Percentiles rank a stretch among this genome's conserved stretches.
phyloP scores from a whole-genome alignment of 1,139 yeast genomes.

The Yamadazyma siamensis region DNA sequence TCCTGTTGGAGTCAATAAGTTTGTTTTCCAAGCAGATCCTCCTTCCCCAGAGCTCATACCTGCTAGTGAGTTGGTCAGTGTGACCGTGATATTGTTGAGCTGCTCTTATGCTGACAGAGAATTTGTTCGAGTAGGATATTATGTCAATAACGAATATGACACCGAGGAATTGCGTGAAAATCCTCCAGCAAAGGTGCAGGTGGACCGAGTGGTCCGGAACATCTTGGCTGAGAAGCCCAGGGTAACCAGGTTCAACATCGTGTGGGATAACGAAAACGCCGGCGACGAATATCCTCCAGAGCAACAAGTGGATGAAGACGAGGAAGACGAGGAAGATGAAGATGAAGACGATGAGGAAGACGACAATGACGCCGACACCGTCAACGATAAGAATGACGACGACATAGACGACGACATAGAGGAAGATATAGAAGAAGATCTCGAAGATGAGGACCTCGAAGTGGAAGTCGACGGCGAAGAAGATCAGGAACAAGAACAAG shows the following conservation, averaged over 20 bases:
- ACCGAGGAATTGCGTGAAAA: slow-evolving; percentile 87
- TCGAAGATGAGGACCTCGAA: slow-evolving; percentile 18
- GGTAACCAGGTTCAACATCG: slow-evolving; percentile 92
- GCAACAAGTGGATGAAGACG: slow-evolving; percentile 46
- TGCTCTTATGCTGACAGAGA: slow-evolving; percentile 93
- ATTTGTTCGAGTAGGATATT: slow-evolving; percentile 95
- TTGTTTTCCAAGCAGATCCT: slow-evolving; percentile 90
- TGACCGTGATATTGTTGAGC: slow-evolving; percentile 86
- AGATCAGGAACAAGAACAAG: slow-evolving; percentile 26
- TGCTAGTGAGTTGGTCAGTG: slow-evolving; percentile 90
- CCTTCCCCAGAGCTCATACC: slow-evolving; percentile 96
- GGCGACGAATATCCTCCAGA: slow-evolving; percentile 72
- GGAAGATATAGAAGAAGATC: slow-evolving; percentile 26
- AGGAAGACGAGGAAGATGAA: slow-evolving; percentile 50
- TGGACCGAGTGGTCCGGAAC: slow-evolving; percentile 91
- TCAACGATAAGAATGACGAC: slow-evolving; percentile 15
- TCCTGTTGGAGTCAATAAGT: slow-evolving; percentile 94
- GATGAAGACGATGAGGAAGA: slow-evolving; percentile 61
- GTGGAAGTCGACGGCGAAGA: slow-evolving; percentile 25
- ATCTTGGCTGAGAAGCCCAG: slow-evolving; percentile 96
- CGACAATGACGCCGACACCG: slow-evolving; percentile 44
- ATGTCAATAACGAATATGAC: slow-evolving; percentile 95
- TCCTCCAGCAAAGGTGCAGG: slow-evolving; percentile 92
- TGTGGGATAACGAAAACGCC: slow-evolving; percentile 77
- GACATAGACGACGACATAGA: slow-evolving; percentile 24